These are phyloP conservation scores for Fusarium hainanense DNA, from an alignment of 2,329 filamentous ascomycete genomes.

Conservation along the genomic window DNA sequence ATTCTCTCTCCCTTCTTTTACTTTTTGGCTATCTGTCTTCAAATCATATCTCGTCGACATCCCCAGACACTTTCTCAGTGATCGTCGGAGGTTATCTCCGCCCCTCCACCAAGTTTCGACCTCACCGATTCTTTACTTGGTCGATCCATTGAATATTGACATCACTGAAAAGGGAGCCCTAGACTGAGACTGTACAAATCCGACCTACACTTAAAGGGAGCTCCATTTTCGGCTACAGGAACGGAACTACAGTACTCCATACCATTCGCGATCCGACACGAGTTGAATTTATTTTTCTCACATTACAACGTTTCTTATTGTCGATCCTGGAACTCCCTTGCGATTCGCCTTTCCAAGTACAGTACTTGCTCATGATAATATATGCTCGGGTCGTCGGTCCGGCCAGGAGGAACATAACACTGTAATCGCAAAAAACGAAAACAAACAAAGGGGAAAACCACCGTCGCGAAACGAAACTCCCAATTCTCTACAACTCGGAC, in stretches of 20 bases:
- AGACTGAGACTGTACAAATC: slow-evolving; percentile 1
- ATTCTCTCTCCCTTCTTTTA: slow-evolving; percentile 15
- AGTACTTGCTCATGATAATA: slow-evolving; percentile 32
- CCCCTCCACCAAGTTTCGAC: slow-evolving; percentile 26
- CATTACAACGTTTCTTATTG: slow-evolving; percentile 9
- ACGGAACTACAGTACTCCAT: slow-evolving; percentile 1
- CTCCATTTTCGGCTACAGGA: slow-evolving; percentile 29
- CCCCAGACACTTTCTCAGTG: slow-evolving; percentile 8
- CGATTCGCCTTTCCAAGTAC: slow-evolving; percentile 12
- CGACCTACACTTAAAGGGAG: slow-evolving; percentile 24
- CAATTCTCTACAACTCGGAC: background rate
- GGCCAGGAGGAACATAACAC: slow-evolving; percentile 35
- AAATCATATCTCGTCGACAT: slow-evolving; percentile 3
- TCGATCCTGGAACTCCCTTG: slow-evolving; percentile 8
- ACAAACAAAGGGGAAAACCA: slow-evolving; percentile 10
- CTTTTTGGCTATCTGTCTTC: background rate
- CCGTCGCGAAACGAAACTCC: slow-evolving; percentile 3
- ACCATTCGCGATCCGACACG: slow-evolving; percentile 13
- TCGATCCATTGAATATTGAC: slow-evolving; percentile 36
- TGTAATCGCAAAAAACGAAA: slow-evolving; percentile 26
- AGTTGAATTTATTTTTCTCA: no score
- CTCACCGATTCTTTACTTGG: slow-evolving; percentile 39
- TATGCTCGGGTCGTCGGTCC: slow-evolving; percentile 27
- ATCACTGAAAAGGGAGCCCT: slow-evolving; percentile 27
- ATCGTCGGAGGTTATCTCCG: slow-evolving; percentile 31